Base-by-base conservation (phyloP, 2,329 filamentous ascomycete genomes). In the Cordyceps farinosa region DNA sequence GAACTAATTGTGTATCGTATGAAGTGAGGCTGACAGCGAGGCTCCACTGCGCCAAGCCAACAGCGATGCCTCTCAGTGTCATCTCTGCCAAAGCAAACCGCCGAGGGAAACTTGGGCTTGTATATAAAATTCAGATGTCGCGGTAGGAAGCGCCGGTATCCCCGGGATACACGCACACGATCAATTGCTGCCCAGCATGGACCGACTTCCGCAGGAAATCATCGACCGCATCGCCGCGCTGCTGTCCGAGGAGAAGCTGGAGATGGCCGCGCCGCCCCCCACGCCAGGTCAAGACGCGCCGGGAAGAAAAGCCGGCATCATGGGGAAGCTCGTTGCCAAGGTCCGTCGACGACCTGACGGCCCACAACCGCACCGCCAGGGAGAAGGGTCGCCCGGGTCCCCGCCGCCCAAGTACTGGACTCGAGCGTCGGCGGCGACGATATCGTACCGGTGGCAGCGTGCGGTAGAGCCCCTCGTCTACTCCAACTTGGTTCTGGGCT, bases 391-490 rank as follows among this genome's bases (percentile, higher is more conserved):
- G 17, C 3, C 5, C 13, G 13, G 34, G 17, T 5, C 44, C 42
- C 17, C 38, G 27, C 6, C 38, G 27, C 6, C 29, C 11, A 45
- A n/a, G 30, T 27, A 30, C 59, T 61, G 51, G 60, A 55, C 42
- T 2, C 42, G 40, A 3, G 60, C 60, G 5, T 55, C 42, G 10
- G 51, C 42, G 0, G 59, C 51, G 10, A 10, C 30, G 6, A n/a
- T 54, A 5, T 62, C 51, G 11, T 13, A 6, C n/a, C 36, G 27
- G 22, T 62, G 59, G 51, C 57, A 45, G 45, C 51, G 34, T 4
- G 58, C 57, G 4, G 40, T 61, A 27, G 63, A 64, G 34, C 47
- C 57, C 11, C n/a, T 62, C 9, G 11, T 50, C 15, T 64, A 56
- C 38, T 51, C 63, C 3, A 17, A 51, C 22, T 17, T 64, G 29